phyloP scores from a whole-genome alignment of 2,329 filamentous ascomycete species.

The Trematosphaeria pertusa region DNA sequence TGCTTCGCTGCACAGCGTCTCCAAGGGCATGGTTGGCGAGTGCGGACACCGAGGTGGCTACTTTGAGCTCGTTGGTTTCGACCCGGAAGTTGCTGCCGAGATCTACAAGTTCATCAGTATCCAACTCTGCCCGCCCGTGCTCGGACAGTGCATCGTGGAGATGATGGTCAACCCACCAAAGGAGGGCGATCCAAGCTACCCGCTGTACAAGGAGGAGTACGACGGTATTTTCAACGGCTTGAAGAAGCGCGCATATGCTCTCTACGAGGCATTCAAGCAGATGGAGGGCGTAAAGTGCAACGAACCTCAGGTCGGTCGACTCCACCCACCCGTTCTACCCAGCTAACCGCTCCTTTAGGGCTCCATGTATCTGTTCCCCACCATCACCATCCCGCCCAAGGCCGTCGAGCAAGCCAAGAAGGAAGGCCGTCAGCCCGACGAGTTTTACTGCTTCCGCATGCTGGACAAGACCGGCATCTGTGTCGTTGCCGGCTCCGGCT shows the following conservation, averaged over 20 bases:
- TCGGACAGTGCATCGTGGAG: slow-evolving; percentile 95
- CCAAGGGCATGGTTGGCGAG: slow-evolving; percentile 99
- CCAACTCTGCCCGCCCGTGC: slow-evolving; percentile 92
- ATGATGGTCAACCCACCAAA: slow-evolving; percentile 96
- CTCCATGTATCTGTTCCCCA: slow-evolving; percentile 98
- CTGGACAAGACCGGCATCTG: slow-evolving; percentile 95
- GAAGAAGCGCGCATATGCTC: slow-evolving; percentile 77
- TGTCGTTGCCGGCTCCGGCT: slow-evolving; percentile 89
- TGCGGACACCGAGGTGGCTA: slow-evolving; percentile 97
- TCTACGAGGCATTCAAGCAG: slow-evolving; percentile 87
- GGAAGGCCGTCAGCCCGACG: slow-evolving; percentile 79
- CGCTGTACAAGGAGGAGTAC: slow-evolving; percentile 86
- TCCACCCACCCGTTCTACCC: not conserved
- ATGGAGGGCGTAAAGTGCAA: slow-evolving; percentile 98
- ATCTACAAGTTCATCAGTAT: slow-evolving; percentile 99
- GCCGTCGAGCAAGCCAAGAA: slow-evolving; percentile 76
- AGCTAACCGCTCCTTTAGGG: slow-evolving; percentile 64
- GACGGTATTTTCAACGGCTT: slow-evolving; percentile 80
- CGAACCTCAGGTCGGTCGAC: slow-evolving; percentile 68
- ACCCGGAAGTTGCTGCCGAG: slow-evolving; percentile 82
- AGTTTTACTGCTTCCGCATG: slow-evolving; percentile 91
- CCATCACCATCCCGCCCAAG: slow-evolving; percentile 79
- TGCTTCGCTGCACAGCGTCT: slow-evolving; percentile 89
- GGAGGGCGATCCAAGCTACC: slow-evolving; percentile 81
- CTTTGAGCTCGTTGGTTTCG: slow-evolving; percentile 94